Evolutionary conservation across 371 early-diverging fungal species (phyloP), one percentile per base, ranked within the genome.

Genomic region (Saksenaea oblongispora): DNA sequence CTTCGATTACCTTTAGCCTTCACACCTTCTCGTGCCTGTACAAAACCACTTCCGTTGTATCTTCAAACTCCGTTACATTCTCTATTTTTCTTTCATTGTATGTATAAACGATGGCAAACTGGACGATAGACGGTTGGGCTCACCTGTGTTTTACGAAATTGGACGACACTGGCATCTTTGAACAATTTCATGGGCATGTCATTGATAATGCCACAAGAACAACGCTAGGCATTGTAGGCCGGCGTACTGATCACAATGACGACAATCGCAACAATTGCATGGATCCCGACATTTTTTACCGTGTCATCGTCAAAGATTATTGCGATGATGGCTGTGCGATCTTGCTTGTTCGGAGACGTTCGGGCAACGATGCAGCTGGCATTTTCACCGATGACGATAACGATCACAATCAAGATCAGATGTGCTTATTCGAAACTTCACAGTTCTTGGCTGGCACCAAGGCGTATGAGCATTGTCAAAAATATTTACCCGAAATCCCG

Each of bases 241-340:
- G 22, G 37, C 39, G 42, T 44, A 9, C 31, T 8, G 0, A 56
- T 56, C 35, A 63, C 42, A 2, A 34, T 9, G 57, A 56, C 34
- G 44, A 56, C 28, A 13, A 54, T 26, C 64, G 27, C 14, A 64
- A 64, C 44, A 58, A 64, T 22, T 64, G 64, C 35, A 54, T 64
- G 64, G 64, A 64, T 53, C 59, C 64, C 34, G 31, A 47, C 13
- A 8, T 58, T 2, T 64, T 64, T 64, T 64, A 64, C 42, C 31
- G 58, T 9, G 36, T 58, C 26, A 17, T 31, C 1, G n/a, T 58
- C 13, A 58, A 64, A 37, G 56, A 57, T 18, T 63, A 63, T 27
- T 22, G 22, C 15, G 17, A 47, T n/a, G 17, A 47, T n/a, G 34
- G 53, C 10, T 34, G 18, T 7, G 22, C 28, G 18, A 18, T n/a